Evolutionary conservation across 306 rosid genomes (phyloP).

Genomic region (Carpinus viminea): DNA sequence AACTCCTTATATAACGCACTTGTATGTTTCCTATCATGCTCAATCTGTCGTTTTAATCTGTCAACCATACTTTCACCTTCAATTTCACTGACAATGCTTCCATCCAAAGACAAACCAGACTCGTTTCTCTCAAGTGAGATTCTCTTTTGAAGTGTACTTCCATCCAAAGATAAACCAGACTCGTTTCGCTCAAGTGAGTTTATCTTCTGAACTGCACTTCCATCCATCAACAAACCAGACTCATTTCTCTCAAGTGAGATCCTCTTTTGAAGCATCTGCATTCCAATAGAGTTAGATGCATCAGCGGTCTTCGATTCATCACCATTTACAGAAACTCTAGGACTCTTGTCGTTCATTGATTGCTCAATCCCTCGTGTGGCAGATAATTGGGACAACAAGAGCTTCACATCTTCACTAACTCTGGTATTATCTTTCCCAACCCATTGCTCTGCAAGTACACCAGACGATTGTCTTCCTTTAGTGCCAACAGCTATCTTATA

Average conservation of each 20-base stretch:
- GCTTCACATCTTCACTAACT: constrained; percentile 77
- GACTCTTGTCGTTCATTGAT: constrained; percentile 61
- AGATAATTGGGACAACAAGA: constrained; percentile 72
- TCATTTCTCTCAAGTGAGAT: constrained; percentile 51
- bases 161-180: constrained; percentile 50
- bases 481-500: constrained; percentile 69
- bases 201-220: constrained; percentile 42
- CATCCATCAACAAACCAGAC: constrained; percentile 49
- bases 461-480: constrained; percentile 67
- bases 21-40: constrained; percentile 79
- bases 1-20: constrained; percentile 71
- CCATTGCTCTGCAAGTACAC: constrained; percentile 71
- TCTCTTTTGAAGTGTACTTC: constrained; percentile 38
- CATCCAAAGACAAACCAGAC: constrained; percentile 84
- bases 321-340: constrained; percentile 61
- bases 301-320: constrained; percentile 65
- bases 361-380: constrained; percentile 58
- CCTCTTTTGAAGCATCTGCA: constrained; percentile 57
- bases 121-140: constrained; percentile 85
- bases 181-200: constrained; percentile 51
- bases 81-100: constrained; percentile 64
- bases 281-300: constrained; percentile 53
- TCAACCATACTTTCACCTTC: constrained; percentile 60
- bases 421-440: constrained; percentile 74
- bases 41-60: constrained; percentile 72